Conservation (phyloP, 768 basidiomycete species). For the Lactarius deliciosus region DNA sequence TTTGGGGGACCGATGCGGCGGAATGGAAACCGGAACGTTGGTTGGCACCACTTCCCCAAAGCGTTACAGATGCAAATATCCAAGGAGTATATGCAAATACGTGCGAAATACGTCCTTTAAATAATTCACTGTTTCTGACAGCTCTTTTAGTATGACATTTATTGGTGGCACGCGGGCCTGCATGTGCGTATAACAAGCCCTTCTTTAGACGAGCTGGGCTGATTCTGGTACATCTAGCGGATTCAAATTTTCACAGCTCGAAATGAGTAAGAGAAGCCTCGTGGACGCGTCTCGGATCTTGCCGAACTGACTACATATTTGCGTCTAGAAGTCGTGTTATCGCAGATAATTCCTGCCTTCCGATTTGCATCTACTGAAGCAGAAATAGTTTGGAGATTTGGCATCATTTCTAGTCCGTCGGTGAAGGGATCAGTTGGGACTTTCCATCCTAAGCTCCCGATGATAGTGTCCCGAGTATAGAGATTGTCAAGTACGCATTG, state of each 20-base stretch:
- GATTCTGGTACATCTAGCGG: background rate
- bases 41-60: background rate
- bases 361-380: background rate
- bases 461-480: background rate
- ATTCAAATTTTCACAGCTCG: background rate
- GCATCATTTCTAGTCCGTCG: background rate
- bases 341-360: background rate
- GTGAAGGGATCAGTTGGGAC: background rate
- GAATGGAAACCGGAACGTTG: background rate
- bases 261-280: background rate
- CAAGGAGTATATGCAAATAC: background rate
- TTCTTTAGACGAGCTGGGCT: background rate
- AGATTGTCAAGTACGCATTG: too few relatives aligned
- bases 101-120: too few relatives aligned
- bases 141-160: too few relatives aligned
- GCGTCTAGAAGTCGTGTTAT: background rate
- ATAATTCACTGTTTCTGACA: too few relatives aligned
- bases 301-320: background rate
- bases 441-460: background rate
- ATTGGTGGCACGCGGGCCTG: too few relatives aligned
- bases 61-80: background rate
- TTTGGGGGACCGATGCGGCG: background rate
- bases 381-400: background rate
- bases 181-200: background rate
- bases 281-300: background rate